Percentiles rank a stretch among this genome's conserved stretches.
These are phyloP conservation scores for Corymbia calophylla DNA, from an alignment of 441 rosid species.

Conservation along the genomic window DNA sequence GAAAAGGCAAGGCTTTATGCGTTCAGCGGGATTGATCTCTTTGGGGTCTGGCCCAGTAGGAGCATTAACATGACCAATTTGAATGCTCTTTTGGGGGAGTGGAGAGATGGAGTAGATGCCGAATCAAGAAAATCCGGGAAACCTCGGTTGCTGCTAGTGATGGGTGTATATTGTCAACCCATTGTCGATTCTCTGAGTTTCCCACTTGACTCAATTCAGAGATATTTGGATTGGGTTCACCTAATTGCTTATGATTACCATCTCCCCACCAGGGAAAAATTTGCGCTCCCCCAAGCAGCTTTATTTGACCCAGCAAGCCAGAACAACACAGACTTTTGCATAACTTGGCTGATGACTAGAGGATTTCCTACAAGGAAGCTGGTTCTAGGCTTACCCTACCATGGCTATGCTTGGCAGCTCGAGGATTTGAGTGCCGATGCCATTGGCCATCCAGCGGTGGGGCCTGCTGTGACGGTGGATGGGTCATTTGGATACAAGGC, in stretches of 20 bases:
- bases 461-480: conserved; percentile 17
- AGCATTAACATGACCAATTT: conserved; percentile 7
- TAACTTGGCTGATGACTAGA: conserved; percentile 18
- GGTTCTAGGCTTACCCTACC: conserved; percentile 40
- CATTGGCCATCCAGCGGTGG: conserved; percentile 22
- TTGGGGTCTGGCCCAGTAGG: conserved; percentile 17
- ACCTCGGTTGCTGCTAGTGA: neutral
- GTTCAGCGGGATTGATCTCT: conserved; percentile 8
- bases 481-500: conserved; percentile 27
- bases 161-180: neutral
- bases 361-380: conserved; percentile 29
- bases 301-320: conserved; percentile 20
- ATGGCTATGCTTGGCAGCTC: conserved; percentile 40
- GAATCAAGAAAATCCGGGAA: neutral
- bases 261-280: conserved; percentile 24
- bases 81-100: neutral
- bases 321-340: conserved; percentile 25
- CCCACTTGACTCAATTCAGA: conserved; percentile 1
- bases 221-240: conserved; percentile 37
- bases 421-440: conserved; percentile 6
- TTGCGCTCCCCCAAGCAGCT: conserved; percentile 36
- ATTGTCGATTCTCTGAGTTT: neutral
- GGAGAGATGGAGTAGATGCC: neutral
- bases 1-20: neutral
- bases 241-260: conserved; percentile 34